A percentile compares a stretch with the other conserved stretches of the same genome.
Evolutionary conservation across 441 rosid species (phyloP).

Genomic region (Arabidopsis hybrid): DNA sequence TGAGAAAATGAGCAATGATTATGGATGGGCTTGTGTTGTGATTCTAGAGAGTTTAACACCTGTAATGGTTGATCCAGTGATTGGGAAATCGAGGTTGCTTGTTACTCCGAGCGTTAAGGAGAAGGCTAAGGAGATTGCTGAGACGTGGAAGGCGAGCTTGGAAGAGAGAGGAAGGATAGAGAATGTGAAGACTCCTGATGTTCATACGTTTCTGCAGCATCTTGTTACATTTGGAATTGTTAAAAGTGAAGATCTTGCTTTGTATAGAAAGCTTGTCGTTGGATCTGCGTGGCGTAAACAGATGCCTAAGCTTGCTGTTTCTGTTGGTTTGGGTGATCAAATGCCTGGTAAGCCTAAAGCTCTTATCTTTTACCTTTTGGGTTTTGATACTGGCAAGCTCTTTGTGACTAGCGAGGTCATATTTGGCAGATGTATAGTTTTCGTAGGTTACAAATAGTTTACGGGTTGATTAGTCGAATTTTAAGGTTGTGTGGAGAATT

Average conservation of each 20-base stretch:
- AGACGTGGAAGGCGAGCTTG: slow-evolving; percentile 89
- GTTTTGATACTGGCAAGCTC: background rate
- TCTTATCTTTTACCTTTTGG: background rate
- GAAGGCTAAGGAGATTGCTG: slow-evolving; percentile 83
- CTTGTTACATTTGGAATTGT: slow-evolving; percentile 96
- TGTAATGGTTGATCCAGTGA: slow-evolving; percentile 87
- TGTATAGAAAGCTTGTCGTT: slow-evolving; percentile 89
- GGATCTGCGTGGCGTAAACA: slow-evolving; percentile 97
- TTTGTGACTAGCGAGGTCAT: background rate
- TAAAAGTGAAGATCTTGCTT: slow-evolving; percentile 70
- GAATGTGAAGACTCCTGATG: slow-evolving; percentile 96
- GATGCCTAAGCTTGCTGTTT: slow-evolving; percentile 97
- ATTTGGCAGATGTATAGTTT: background rate
- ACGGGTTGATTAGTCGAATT: background rate
- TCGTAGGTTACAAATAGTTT: background rate
- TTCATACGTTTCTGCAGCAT: slow-evolving; percentile 96
- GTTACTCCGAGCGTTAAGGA: slow-evolving; percentile 77
- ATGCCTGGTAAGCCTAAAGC: slow-evolving; percentile 78
- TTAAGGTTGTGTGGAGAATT: background rate
- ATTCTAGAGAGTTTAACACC: slow-evolving; percentile 86
- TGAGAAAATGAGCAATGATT: slow-evolving; percentile 57
- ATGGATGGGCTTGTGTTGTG: slow-evolving; percentile 97
- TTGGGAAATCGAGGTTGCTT: slow-evolving; percentile 76
- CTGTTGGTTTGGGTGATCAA: slow-evolving; percentile 86
- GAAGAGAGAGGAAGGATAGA: slow-evolving; percentile 93